These are phyloP conservation scores for Fusarium haematococcum DNA, from an alignment of 2,329 filamentous ascomycete species.

Conservation along the genomic window DNA sequence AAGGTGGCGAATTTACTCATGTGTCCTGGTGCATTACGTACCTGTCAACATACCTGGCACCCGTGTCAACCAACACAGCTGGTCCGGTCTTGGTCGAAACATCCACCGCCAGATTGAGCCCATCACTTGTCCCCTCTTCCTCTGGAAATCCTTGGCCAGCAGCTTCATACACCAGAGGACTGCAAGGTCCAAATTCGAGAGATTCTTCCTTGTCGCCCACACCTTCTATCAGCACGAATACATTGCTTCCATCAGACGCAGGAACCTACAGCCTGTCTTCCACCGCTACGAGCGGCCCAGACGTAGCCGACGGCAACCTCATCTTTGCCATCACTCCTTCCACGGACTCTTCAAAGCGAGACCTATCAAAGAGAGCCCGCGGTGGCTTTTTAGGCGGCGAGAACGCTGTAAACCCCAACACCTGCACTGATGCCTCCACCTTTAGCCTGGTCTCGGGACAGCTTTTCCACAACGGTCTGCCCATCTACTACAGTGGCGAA, in stretches of 20 bases:
- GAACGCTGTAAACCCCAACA: neutral
- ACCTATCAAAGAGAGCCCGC: neutral
- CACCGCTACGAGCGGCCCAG: no score
- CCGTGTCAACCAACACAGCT: neutral
- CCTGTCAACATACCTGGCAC: neutral
- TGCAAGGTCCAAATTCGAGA: no score
- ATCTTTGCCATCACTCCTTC: neutral
- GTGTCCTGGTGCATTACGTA: neutral
- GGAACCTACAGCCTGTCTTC: no score
- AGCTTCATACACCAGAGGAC: no score
- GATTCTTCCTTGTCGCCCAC: no score
- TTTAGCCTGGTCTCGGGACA: neutral
- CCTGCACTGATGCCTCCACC: neutral
- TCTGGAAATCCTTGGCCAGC: no score
- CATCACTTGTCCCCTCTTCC: no score
- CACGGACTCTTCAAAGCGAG: neutral
- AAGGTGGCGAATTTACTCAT: neutral
- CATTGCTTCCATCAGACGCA: no score
- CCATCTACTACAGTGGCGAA: neutral
- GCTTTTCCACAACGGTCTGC: neutral
- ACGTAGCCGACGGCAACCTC: no score
- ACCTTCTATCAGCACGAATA: no score
- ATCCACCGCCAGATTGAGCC: no score
- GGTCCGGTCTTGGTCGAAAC: neutral
- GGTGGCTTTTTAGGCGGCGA: neutral